These are phyloP conservation scores for Capsicum rhomboideum DNA, from an alignment of 257 asterid genomes.

Conservation along the genomic window DNA sequence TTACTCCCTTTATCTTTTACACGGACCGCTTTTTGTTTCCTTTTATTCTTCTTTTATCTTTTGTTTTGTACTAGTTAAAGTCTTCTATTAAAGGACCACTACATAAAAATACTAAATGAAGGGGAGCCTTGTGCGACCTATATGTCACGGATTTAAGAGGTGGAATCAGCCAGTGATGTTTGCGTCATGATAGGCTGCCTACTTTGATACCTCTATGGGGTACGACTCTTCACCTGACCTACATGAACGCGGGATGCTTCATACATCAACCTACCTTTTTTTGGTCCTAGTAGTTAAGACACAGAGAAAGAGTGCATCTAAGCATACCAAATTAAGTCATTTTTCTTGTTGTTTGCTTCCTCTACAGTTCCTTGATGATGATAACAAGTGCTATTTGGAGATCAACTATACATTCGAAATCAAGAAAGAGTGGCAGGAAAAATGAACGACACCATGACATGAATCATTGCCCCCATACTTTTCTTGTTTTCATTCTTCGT, in stretches of 20 bases:
- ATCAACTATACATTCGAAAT: slow-evolving; percentile 89
- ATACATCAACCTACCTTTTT: neutral
- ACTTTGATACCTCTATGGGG: no score
- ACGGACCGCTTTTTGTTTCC: neutral
- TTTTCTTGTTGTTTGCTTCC: neutral
- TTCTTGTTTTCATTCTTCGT: slow-evolving; percentile 10
- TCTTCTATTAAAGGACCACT: neutral
- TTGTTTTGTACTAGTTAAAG: neutral
- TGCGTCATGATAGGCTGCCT: neutral
- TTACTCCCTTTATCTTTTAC: neutral
- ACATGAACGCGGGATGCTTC: neutral
- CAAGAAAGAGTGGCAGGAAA: slow-evolving; percentile 79
- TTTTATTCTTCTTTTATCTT: neutral
- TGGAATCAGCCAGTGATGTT: neutral
- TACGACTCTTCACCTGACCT: neutral
- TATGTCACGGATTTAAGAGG: neutral
- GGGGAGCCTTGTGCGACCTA: neutral
- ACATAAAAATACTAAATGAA: neutral
- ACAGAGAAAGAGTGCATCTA: neutral
- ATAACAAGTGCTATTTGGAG: slow-evolving; percentile 89
- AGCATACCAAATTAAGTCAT: neutral
- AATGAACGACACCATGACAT: neutral
- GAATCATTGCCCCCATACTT: neutral
- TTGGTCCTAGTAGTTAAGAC: neutral
- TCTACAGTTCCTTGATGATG: slow-evolving; percentile 81